Base-by-base conservation (phyloP, 148 eudicot genomes). In the Tetragonia tetragonoides region DNA sequence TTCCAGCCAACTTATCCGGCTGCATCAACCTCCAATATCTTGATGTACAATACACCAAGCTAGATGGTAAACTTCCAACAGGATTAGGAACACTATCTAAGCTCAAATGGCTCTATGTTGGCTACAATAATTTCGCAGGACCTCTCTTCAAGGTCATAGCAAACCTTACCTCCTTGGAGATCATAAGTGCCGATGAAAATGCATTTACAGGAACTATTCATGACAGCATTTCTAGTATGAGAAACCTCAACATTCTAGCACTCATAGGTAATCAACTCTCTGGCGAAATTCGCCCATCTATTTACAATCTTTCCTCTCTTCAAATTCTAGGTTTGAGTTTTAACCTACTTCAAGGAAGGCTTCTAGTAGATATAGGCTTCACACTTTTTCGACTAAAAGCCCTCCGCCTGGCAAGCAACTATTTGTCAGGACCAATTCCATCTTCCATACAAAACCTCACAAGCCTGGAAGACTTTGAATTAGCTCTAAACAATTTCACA, bases 1-100 rank as follows among this genome's bases (percentile, higher is more conserved):
- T 87, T 15, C 87, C 89, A 2, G 17, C 72, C 0, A 83, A 86
- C 81, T 8, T 86, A n/a, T 74, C 83, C 0, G 74, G 24, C 20
- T 86, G 89, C 62, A 20, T 62, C 2, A 77, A 77, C 38, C 86
- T 89, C 6, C 21, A 34, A 60, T 6, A 15, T 4, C 56, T 89
- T 34, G 20, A 15, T 0, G 1, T 77, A 0, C 18, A 1, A 4
- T 3, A 9, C 39, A 83, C 87, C 77, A 49, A 62, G 54, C 53
- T 88, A 2, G 69, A 62, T 0, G 91, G 89, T 10, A 44, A 34
- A 28, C 59, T 89, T 38, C 92, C 90, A 57, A 5, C 7, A 21
- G 85, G 79, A 42, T 40, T 88, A 0, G 18, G 72, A 7, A 76
- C 80, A 8, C 57, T 82, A 46, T 42, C 82, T 1, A 76, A 78